Evolutionary conservation across 257 asterid genomes (phyloP), one percentile per base, ranked within the genome.

Genomic region (Ilex asprella): DNA sequence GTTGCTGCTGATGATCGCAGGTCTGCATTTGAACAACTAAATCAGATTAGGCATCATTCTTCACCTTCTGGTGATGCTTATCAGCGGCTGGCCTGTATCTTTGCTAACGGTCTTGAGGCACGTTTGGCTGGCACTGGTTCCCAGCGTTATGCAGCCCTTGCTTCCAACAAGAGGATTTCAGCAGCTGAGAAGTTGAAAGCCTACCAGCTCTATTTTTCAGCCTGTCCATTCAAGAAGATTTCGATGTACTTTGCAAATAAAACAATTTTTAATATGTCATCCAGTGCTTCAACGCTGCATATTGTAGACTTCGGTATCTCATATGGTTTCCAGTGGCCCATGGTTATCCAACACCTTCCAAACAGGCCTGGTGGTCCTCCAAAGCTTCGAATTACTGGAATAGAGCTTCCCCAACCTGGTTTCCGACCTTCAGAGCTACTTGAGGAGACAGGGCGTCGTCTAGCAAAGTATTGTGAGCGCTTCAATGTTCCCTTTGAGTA

Each of bases 251-350:
- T 56, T 30, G 61, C 61, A 14, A 30, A 56, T 56, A 30, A 30
- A 56, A 56, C 30, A 44, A 56, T 56, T 14, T 31, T 30, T 4
- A 6, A 31, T 7, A 41, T 16, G 10, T 44, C 43, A 10, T 31
- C 61, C 9, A 15, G 29, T 3, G 61, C 61, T 30, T 30, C 61
- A 6, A 31, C 43, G 2, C 61, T 56, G 3, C 61, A 56, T 31
- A 30, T 56, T 30, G 61, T 56, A 30, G 61, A 56, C 30, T 56
- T 56, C 13, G 61, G 61, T 30, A 56, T 56, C 15, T 56, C 43
- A 3, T 56, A 56, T 56, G 61, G 61, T 56, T 56, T 56, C 21
- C 61, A 56, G 44, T 56, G 61, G 61, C 61, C 61, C 21, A 56
- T 56, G 16, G 16, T 56, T 14, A 56, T 56, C 14, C 61, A 56